phyloP scores from a whole-genome alignment of 1,284 basidiomycete species.

The Phellopilus nigrolimitatus region DNA sequence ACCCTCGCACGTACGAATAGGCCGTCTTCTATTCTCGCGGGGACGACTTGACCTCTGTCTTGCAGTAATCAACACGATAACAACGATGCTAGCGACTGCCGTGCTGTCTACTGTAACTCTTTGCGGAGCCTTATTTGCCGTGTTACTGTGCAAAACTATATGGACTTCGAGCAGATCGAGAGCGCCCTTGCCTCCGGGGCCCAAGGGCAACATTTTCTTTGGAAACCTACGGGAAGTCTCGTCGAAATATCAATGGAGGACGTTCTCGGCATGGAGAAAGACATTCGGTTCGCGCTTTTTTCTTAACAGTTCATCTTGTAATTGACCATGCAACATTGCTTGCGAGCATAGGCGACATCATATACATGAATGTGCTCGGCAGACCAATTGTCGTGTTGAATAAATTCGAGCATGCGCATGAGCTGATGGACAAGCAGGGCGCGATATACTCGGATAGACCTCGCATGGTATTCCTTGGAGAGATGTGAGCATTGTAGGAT shows the following conservation, averaged over 20 bases:
- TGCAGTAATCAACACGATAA: no score
- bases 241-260: constrained; percentile 26
- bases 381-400: constrained; percentile 25
- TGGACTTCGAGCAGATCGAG: no score
- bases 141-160: no score
- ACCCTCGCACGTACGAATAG: no score
- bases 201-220: constrained; percentile 28
- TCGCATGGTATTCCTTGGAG: constrained; percentile 24
- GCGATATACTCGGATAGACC: constrained; percentile 18
- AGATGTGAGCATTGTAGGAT: constrained; percentile 24
- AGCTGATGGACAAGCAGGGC: constrained; percentile 18
- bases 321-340: neutral
- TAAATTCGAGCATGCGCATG: constrained; percentile 11
- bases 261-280: constrained; percentile 31
- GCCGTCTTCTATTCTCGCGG: no score
- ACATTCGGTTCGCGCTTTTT: constrained; percentile 27
- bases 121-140: no score
- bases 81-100: no score
- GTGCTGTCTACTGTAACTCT: no score
- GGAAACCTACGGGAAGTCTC: constrained; percentile 31
- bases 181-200: constrained; percentile 34
- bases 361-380: constrained; percentile 34
- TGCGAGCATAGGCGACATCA: constrained; percentile 30
- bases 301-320: neutral
- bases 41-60: no score